Conservation (phyloP, 441 rosid genomes). For the Codiaeum variegatum region DNA sequence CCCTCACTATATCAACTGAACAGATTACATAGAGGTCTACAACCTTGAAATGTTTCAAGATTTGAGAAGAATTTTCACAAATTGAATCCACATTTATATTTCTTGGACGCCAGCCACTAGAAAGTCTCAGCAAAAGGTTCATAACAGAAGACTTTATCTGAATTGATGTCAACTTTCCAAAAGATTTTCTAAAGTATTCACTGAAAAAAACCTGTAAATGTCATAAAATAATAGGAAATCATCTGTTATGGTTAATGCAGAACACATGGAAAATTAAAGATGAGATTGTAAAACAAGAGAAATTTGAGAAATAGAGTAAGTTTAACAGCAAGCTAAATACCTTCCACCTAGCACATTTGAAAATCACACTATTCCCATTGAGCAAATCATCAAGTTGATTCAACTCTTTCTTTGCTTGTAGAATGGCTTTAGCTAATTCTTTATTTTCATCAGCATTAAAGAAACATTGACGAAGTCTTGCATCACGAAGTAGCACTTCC, state of each 20-base stretch:
- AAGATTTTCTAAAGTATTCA: slow-evolving; percentile 40
- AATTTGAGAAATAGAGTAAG: not conserved
- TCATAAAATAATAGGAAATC: not conserved
- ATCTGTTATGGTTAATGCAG: not conserved
- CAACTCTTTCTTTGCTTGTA: slow-evolving; percentile 34
- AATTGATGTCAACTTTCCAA: slow-evolving; percentile 29
- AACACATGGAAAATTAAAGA: not conserved
- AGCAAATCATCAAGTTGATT: slow-evolving; percentile 39
- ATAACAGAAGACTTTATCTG: slow-evolving; percentile 25
- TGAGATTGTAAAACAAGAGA: not conserved
- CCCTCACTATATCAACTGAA: slow-evolving; percentile 38
- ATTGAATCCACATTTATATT: slow-evolving; percentile 21
- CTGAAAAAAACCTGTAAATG: slow-evolving; percentile 37
- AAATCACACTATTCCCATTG: slow-evolving; percentile 29
- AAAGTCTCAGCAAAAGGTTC: slow-evolving; percentile 29
- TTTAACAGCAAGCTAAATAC: slow-evolving; percentile 18
- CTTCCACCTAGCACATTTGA: slow-evolving; percentile 45
- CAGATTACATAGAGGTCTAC: slow-evolving; percentile 28
- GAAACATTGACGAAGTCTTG: slow-evolving; percentile 43
- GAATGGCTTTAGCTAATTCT: slow-evolving; percentile 33
- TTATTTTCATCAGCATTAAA: slow-evolving; percentile 37
- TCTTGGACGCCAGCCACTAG: slow-evolving; percentile 50
- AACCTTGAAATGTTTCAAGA: slow-evolving; percentile 38
- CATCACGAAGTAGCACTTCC: slow-evolving; percentile 34
- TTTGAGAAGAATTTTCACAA: slow-evolving; percentile 28